These are phyloP conservation scores for Murraya koenigii DNA, from an alignment of 345 rosid species.

Conservation along the genomic window DNA sequence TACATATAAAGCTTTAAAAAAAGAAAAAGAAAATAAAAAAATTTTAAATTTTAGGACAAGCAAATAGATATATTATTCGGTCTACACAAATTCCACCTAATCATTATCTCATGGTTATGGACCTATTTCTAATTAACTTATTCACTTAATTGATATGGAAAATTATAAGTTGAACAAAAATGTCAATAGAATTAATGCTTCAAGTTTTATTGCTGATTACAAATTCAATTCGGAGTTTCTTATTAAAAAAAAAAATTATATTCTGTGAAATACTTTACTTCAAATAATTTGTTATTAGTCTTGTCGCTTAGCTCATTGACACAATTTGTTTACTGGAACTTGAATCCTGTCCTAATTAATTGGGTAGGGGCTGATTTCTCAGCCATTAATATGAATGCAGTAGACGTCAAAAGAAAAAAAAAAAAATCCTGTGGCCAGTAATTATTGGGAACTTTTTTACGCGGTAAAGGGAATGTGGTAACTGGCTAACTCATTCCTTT, in stretches of 20 bases:
- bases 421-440: too few relatives aligned
- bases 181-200: too few relatives aligned
- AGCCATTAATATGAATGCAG: too few relatives aligned
- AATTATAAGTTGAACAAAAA: too few relatives aligned
- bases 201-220: too few relatives aligned
- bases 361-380: fast-evolving
- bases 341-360: too few relatives aligned
- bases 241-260: neutral
- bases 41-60: constrained; percentile 14
- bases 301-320: neutral
- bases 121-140: neutral
- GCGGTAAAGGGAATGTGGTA: neutral
- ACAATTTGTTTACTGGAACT: too few relatives aligned
- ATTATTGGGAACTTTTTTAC: constrained; percentile 12
- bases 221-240: neutral
- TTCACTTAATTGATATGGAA: too few relatives aligned
- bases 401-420: too few relatives aligned
- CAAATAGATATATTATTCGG: neutral
- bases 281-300: neutral
- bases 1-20: neutral
- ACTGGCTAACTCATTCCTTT: neutral
- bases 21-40: neutral
- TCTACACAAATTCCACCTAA: constrained; percentile 15
- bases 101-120: neutral
- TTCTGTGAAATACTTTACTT: neutral